These are phyloP conservation scores for Ambrosia artemisiifolia DNA, from an alignment of 129 eudicot genomes.

Conservation along the genomic window DNA sequence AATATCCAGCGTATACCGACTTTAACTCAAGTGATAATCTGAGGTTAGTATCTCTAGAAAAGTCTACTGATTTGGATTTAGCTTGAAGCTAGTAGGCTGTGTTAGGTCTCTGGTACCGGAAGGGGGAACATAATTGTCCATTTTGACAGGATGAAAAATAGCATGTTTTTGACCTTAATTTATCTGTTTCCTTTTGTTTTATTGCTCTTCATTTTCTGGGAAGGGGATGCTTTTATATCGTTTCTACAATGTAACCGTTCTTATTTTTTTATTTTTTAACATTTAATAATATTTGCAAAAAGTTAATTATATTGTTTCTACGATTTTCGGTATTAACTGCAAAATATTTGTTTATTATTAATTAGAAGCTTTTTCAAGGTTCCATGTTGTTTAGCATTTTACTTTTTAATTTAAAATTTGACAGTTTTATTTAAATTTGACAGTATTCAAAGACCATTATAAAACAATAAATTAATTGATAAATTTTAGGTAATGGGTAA, in stretches of 20 bases:
- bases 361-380: not conserved
- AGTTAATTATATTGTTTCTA: not conserved
- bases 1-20: constrained; percentile 67
- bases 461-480: not conserved
- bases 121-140: not conserved
- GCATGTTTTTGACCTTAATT: too few relatives aligned
- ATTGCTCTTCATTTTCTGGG: not conserved
- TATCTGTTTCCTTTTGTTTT: not conserved
- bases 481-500: not conserved
- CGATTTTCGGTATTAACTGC: not conserved
- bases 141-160: too few relatives aligned
- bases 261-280: not conserved
- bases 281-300: not conserved
- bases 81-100: not conserved
- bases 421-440: not conserved
- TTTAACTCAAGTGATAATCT: constrained; percentile 45
- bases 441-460: not conserved
- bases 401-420: not conserved
- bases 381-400: not conserved
- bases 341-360: not conserved
- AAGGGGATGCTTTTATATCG: not conserved
- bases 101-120: not conserved
- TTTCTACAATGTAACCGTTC: not conserved
- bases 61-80: not conserved
- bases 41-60: constrained; percentile 45